Percentiles rank a stretch among this genome's conserved stretches.
These are phyloP conservation scores for Mariannaea sp. DNA, from an alignment of 2,329 filamentous ascomycete species.

Conservation along the genomic window DNA sequence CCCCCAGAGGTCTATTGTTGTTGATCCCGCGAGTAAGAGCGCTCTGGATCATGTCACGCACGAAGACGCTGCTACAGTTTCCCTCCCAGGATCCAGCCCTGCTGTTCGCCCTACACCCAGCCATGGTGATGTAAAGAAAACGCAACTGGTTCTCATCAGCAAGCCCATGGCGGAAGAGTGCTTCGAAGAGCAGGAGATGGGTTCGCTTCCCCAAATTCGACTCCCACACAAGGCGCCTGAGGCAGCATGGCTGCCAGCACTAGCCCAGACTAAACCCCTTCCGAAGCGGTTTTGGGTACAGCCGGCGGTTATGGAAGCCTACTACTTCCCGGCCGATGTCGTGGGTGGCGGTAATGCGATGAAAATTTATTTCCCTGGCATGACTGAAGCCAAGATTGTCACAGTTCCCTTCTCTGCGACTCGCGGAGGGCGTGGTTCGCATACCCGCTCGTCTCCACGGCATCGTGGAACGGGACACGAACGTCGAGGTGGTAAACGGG, in stretches of 20 bases:
- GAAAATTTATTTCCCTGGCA: conserved; percentile 50
- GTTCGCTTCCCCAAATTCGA: conserved; percentile 72
- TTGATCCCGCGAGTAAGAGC: conserved; percentile 70
- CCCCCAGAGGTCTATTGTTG: conserved; percentile 61
- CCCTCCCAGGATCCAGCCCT: conserved; percentile 54
- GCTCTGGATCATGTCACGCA: conserved; percentile 61
- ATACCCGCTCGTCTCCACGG: conserved; percentile 36
- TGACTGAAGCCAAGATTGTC: conserved; percentile 46
- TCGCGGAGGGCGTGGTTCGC: conserved; percentile 40
- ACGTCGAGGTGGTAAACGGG: conserved; percentile 42
- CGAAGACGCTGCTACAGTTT: conserved; percentile 68
- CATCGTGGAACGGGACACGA: conserved; percentile 40
- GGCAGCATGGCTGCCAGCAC: conserved; percentile 65
- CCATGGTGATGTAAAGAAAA: conserved; percentile 18
- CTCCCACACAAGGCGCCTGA: conserved; percentile 68
- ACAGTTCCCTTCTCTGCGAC: conserved; percentile 44
- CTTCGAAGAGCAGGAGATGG: conserved; percentile 81
- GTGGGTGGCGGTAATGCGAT: conserved; percentile 44
- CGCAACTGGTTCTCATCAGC: conserved; percentile 55
- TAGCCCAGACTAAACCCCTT: conserved; percentile 58
- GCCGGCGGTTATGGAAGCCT: conserved; percentile 42
- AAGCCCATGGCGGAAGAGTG: conserved; percentile 78
- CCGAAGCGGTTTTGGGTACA: conserved; percentile 56
- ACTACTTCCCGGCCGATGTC: conserved; percentile 42
- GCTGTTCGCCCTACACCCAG: conserved; percentile 35